Conservation (phyloP, 192 early-diverging fungal species). For the Umbelopsis sp. region DNA sequence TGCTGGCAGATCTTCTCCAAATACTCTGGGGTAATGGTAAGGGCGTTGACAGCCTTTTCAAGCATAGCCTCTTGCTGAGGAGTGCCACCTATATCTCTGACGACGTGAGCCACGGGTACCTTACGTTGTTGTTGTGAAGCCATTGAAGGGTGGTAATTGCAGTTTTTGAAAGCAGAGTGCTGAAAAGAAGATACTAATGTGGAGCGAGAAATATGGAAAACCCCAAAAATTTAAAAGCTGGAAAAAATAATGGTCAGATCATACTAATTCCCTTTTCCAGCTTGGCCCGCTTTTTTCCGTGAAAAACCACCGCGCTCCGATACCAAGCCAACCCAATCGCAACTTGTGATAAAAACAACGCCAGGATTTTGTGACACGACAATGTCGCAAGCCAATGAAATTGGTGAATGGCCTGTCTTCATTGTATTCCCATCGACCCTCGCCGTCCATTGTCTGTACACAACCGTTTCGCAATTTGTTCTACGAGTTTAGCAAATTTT, state of each 20-base stretch:
- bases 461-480: too few species aligned
- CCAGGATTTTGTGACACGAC: too few species aligned
- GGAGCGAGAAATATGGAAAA: not conserved
- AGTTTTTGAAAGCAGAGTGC: not conserved
- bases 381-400: too few species aligned
- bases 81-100: conserved; percentile 45
- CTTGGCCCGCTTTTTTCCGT: conserved; percentile 19
- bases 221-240: not conserved
- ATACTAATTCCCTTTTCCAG: conserved; percentile 17
- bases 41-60: conserved; percentile 48
- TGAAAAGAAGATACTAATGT: not conserved
- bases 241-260: not conserved
- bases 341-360: too few species aligned
- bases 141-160: not conserved
- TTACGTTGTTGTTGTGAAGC: conserved; percentile 7
- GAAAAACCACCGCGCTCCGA: conserved; percentile 3
- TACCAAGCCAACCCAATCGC: not conserved
- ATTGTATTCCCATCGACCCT: too few species aligned
- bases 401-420: too few species aligned
- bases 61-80: conserved; percentile 57
- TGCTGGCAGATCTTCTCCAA: conserved; percentile 59
- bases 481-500: too few species aligned
- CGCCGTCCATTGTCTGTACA: too few species aligned
- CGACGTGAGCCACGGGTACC: conserved; percentile 31
- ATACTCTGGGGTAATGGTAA: conserved; percentile 58